These are phyloP conservation scores for Phytophthora multivora DNA, from an alignment of 352 stramenopile genomes.

Conservation along the genomic window DNA sequence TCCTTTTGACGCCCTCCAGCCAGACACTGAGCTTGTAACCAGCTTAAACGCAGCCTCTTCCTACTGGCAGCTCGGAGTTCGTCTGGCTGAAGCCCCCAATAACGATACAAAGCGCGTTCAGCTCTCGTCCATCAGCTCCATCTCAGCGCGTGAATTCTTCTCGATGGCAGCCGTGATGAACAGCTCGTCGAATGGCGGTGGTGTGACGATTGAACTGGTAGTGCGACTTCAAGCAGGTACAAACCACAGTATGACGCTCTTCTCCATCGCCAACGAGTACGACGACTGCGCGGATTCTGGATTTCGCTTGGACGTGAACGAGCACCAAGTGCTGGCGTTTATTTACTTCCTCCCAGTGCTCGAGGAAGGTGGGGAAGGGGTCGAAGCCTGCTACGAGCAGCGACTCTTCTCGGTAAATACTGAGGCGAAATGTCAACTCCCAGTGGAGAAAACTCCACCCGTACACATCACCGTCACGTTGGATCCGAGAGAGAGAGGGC, in stretches of 20 bases:
- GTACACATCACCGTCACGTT: conserved; percentile 67
- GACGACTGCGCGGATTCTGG: conserved; percentile 65
- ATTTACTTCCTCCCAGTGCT: conserved; percentile 67
- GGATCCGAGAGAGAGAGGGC: conserved; percentile 33
- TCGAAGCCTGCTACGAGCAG: conserved; percentile 61
- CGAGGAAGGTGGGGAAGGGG: conserved; percentile 26
- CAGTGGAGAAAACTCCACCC: conserved; percentile 45
- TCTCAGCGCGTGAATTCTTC: conserved; percentile 62
- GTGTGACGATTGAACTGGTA: conserved; percentile 76
- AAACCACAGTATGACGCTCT: conserved; percentile 71
- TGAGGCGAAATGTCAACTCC: conserved; percentile 39
- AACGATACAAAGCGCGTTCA: conserved; percentile 48
- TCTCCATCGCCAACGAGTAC: conserved; percentile 70
- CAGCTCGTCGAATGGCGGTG: conserved; percentile 4
- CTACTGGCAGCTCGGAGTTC: conserved; percentile 51
- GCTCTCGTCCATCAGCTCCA: conserved; percentile 54
- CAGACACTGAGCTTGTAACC: conserved; percentile 52
- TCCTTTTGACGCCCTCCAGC: conserved; percentile 68
- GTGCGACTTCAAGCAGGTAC: conserved; percentile 39
- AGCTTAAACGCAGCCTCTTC: conserved; percentile 36
- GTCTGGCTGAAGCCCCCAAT: conserved; percentile 31
- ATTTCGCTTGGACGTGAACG: conserved; percentile 70
- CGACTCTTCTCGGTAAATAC: conserved; percentile 46
- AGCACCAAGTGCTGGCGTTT: conserved; percentile 58
- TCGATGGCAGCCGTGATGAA: conserved; percentile 32